Percentiles rank a stretch among this genome's conserved stretches.
Evolutionary conservation across 768 basidiomycete species (phyloP).

Genomic region (Naganishia vishniacii): DNA sequence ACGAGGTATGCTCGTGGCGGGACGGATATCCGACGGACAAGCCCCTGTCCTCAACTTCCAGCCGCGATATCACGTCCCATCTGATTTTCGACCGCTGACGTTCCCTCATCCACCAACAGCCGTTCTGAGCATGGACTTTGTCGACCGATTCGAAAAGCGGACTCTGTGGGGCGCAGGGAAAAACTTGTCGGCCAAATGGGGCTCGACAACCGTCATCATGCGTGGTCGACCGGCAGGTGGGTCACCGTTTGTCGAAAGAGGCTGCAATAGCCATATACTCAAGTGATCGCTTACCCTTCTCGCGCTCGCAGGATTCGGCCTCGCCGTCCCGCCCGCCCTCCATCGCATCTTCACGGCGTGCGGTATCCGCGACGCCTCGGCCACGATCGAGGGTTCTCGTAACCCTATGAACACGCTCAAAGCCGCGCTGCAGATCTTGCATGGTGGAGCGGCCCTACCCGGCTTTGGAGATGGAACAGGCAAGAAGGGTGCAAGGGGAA

Average conservation of each 20-base stretch:
- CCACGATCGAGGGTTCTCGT: conserved; percentile 88
- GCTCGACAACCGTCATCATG: conserved; percentile 71
- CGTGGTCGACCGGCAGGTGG: conserved; percentile 54
- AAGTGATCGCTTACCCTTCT: background rate
- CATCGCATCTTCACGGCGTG: conserved; percentile 84
- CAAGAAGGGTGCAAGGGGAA: conserved; percentile 62
- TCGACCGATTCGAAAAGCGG: conserved; percentile 86
- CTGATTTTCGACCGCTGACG: background rate
- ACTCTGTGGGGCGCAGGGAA: conserved; percentile 72
- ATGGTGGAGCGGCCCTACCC: conserved; percentile 63
- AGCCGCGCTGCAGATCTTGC: conserved; percentile 71
- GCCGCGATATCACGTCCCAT: too few species aligned
- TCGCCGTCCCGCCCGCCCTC: conserved; percentile 79
- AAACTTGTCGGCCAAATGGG: conserved; percentile 76
- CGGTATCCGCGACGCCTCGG: conserved; percentile 89
- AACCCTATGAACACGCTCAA: conserved; percentile 84
- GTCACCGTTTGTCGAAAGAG: too few species aligned
- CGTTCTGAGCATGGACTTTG: conserved; percentile 80
- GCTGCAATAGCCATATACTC: too few species aligned
- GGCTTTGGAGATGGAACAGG: conserved; percentile 73
- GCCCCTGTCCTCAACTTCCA: too few species aligned
- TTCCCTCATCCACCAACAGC: conserved; percentile 52
- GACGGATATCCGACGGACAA: too few species aligned
- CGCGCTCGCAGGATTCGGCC: conserved; percentile 68
- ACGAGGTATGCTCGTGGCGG: too few species aligned